phyloP scores from a whole-genome alignment of 352 stramenopile species.

The Phytophthora pini region DNA sequence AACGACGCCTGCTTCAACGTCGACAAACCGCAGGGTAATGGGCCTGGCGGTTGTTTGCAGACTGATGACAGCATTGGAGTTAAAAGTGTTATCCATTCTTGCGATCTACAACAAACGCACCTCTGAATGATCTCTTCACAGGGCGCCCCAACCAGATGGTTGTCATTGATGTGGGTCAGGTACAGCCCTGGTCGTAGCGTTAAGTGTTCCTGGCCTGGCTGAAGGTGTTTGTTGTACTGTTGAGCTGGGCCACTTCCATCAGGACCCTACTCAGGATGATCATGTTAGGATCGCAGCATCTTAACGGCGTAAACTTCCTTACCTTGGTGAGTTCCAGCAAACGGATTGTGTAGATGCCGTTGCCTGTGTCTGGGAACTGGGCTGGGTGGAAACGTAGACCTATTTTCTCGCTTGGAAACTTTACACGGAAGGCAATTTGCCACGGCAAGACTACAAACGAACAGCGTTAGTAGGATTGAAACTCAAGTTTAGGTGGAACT shows the following conservation, averaged over 20 bases:
- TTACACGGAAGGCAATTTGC: constrained; percentile 86
- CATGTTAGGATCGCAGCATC: too few species aligned
- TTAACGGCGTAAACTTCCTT: background rate
- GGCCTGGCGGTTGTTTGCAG: constrained; percentile 65
- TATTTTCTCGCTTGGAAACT: constrained; percentile 83
- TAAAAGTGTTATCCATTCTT: too few species aligned
- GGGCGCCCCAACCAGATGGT: constrained; percentile 61
- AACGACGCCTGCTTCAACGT: constrained; percentile 81
- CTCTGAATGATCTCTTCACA: constrained; percentile 76
- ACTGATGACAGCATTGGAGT: constrained; percentile 16
- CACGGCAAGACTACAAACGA: constrained; percentile 61
- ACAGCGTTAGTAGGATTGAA: too few species aligned
- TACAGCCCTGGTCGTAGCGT: constrained; percentile 74
- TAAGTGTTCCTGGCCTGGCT: constrained; percentile 64
- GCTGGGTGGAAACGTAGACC: constrained; percentile 80
- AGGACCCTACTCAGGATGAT: constrained; percentile 31
- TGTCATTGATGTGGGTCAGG: constrained; percentile 83
- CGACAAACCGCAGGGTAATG: constrained; percentile 71
- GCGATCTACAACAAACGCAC: constrained; percentile 19
- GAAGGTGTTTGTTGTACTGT: constrained; percentile 72
- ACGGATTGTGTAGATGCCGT: constrained; percentile 85
- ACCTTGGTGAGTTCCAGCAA: constrained; percentile 79
- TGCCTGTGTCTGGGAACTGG: constrained; percentile 83
- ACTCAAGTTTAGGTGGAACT: background rate
- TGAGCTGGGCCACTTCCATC: constrained; percentile 64